These are phyloP conservation scores for Penicillium pancosmium DNA, from an alignment of 495 filamentous ascomycete genomes.

Conservation along the genomic window DNA sequence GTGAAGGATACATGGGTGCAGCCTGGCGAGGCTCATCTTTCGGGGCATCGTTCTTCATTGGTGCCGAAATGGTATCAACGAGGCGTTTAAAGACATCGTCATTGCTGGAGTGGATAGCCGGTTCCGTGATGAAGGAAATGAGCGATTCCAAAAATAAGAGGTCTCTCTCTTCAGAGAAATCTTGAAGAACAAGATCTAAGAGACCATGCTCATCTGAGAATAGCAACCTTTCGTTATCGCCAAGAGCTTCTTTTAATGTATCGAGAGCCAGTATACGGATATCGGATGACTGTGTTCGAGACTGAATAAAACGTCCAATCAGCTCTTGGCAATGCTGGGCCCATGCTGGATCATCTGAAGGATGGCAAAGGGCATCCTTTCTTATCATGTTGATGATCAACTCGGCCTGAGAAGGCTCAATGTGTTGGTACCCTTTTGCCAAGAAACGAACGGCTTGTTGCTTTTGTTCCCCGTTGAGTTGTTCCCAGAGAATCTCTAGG, in stretches of 20 bases:
- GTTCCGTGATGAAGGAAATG: constrained; percentile 46
- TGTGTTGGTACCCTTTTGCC: constrained; percentile 39
- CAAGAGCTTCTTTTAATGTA: constrained; percentile 65
- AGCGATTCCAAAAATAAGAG: constrained; percentile 52
- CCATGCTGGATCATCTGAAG: constrained; percentile 66
- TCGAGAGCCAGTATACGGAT: constrained; percentile 70
- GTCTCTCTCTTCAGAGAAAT: constrained; percentile 51
- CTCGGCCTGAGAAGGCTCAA: constrained; percentile 48
- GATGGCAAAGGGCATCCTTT: constrained; percentile 62
- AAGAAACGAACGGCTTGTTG: constrained; percentile 42
- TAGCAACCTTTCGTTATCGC: constrained; percentile 47
- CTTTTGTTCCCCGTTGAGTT: constrained; percentile 41
- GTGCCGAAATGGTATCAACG: constrained; percentile 37
- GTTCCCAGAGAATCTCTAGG: constrained; percentile 47
- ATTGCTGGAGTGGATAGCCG: constrained; percentile 33
- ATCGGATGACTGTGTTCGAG: constrained; percentile 61
- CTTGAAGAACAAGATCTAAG: constrained; percentile 42
- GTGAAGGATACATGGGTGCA: constrained; percentile 22
- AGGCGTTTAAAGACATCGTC: constrained; percentile 38
- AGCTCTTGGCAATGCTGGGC: constrained; percentile 62
- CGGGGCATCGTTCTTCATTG: constrained; percentile 40
- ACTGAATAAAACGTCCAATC: constrained; percentile 66
- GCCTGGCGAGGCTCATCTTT: constrained; percentile 27
- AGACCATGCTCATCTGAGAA: constrained; percentile 42
- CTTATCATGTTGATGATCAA: constrained; percentile 44